Evolutionary conservation across 2,329 filamentous ascomycete species (phyloP), one percentile per base, ranked within the genome.

Genomic region (Penicillium sp.): DNA sequence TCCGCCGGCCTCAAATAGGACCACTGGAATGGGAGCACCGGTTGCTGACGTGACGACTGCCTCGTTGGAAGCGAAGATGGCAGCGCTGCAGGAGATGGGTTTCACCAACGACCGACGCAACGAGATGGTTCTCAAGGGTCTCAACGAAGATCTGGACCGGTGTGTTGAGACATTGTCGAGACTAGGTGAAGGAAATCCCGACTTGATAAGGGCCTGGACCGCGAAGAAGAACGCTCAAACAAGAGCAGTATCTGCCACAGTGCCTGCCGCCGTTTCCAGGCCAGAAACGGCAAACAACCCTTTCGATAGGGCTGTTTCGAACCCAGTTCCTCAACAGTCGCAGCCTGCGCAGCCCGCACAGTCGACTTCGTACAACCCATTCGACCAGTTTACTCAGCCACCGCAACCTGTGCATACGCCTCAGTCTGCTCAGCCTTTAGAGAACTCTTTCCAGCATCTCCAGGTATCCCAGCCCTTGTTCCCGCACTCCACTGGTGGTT

Each of bases 51-150:
- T 74, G 39, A 69, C 57, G 66, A 75, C 64, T 16, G 61, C 53
- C 58, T 79, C 66, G 65, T 82, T 87, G 54, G 91, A 96, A 44
- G 81, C 83, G 49, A 98, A 98, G 73, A 76, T 98, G 71, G 80
- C 81, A 3, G 87, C 86, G 52, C 78, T 99, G 56, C 85, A 87
- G 54, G 92, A 97, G 55, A 96, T 98, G 92, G 95, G 95, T 0
- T 99, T 99, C 68, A 80, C 79, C 4, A 92, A 99, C 70, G 87
- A 89, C 43, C 90, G 89, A 65, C 86, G 90, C 57, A 98, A 97
- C 69, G 82, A 86, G 4, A 86, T 89, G 52, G 87, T 97, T 26
- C 78, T 99, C 19, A 93, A 92, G 71, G 89, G 90, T 3, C 82
- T 96, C 29, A 87, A 89, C 68, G 93, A 93, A 4, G 93, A 95